Base-by-base conservation (phyloP, 257 asterid species). In the Linaria vulgaris region DNA sequence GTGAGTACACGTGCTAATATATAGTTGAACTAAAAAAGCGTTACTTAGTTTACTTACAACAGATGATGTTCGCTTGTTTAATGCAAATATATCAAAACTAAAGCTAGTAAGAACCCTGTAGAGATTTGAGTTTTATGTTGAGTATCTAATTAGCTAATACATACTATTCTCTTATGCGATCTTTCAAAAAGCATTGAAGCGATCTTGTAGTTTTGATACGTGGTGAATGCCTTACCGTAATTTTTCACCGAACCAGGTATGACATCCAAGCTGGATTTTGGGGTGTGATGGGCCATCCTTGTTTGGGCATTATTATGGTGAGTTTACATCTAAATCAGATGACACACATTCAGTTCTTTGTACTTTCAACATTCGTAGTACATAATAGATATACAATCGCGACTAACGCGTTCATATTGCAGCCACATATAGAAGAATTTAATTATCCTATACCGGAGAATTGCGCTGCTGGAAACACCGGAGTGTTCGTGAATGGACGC, bases 271-370 rank as follows among this genome's bases (percentile, higher is more conserved):
- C 97, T 37, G 99, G 99, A 66, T 92, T 92, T 79, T 92, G 99
- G 99, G 99, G 99, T 51, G 96, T 87, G 80, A 83, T 92, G 86
- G 97, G 96, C 63, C 82, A 85, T 74, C 91, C 91, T 52, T 92
- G 99, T 70, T 77, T 85, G 22, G 99, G 99, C 59, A 84, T 92
- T 62, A 72, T 87, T 68, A 80, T 81, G 94, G 99, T 92, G 80
- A 69, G 95, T 73, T 46, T 47, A 62, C 59, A 34, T 56, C 48
- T 59, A 25, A 39, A 39, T 27, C 23, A 37, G 21, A 59, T 13
- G 19, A 12, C n/a, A 34, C 0, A 59, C 20, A 19, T 9, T 24
- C 27, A 19, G 1, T 15, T 53, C 25, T 9, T 24, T 22, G 38
- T 53, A 30, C 17, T 22, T 47, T 47, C 21, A 27, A 27, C 34